Evolutionary conservation across 2,329 filamentous ascomycete species (phyloP).

Genomic region (Nectriaceae sp.): DNA sequence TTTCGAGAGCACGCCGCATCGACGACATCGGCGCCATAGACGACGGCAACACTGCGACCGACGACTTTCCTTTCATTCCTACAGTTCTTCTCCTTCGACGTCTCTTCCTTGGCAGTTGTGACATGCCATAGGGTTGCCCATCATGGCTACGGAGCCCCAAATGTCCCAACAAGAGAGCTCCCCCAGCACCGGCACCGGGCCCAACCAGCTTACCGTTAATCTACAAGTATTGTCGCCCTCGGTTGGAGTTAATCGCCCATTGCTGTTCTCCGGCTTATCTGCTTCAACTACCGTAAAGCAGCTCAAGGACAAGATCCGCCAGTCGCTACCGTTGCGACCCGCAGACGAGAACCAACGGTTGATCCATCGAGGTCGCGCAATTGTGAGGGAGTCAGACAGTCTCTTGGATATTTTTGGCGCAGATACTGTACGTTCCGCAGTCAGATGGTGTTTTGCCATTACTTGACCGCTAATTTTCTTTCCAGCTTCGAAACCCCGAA

Average conservation of each 20-base stretch:
- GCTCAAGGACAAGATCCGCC: constrained; percentile 60
- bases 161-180: constrained; percentile 28
- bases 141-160: constrained; percentile 43
- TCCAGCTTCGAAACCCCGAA: constrained; percentile 45
- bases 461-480: constrained; percentile 6
- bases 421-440: constrained; percentile 46
- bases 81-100: constrained; percentile 4
- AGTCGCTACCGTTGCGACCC: constrained; percentile 51
- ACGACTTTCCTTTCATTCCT: constrained; percentile 9
- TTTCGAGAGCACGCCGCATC: constrained; percentile 10
- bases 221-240: constrained; percentile 63
- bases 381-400: constrained; percentile 56
- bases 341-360: constrained; percentile 58
- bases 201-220: constrained; percentile 47
- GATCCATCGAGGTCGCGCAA: constrained; percentile 60
- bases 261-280: constrained; percentile 51
- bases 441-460: neutral
- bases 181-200: constrained; percentile 18
- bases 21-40: constrained; percentile 8
- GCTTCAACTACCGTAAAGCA: constrained; percentile 55
- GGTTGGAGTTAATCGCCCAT: constrained; percentile 50
- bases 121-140: constrained; percentile 30
- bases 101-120: constrained; percentile 15
- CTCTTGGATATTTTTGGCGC: constrained; percentile 59
- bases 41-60: constrained; percentile 2